These are phyloP conservation scores for Pistacia vera DNA, from an alignment of 345 rosid species.

Conservation along the genomic window DNA sequence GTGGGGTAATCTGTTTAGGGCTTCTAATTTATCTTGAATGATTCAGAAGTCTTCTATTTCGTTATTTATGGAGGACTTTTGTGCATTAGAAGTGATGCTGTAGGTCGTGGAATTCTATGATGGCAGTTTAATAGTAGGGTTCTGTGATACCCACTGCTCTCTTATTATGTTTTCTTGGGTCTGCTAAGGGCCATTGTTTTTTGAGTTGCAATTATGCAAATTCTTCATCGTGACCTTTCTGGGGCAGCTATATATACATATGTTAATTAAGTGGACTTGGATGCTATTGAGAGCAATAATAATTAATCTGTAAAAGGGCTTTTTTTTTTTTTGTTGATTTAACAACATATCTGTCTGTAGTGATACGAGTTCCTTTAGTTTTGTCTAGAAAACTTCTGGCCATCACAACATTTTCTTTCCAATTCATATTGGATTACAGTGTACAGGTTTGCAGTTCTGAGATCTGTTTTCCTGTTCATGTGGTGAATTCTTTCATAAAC, in stretches of 20 bases:
- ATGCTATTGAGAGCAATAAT: background rate
- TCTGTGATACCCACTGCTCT: background rate
- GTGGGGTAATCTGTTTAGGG: too few species aligned
- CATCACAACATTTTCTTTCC: background rate
- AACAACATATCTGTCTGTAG: background rate
- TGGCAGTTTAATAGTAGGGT: background rate
- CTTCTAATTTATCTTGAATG: too few species aligned
- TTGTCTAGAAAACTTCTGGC: background rate
- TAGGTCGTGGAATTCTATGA: background rate
- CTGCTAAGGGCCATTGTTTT: slow-evolving; percentile 2
- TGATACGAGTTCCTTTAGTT: background rate
- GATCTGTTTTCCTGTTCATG: background rate
- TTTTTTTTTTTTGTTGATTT: background rate
- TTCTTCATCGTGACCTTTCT: background rate
- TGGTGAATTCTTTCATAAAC: background rate
- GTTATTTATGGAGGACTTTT: too few species aligned
- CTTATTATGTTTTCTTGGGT: slow-evolving; percentile 1
- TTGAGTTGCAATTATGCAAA: background rate
- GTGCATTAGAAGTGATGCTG: too few species aligned
- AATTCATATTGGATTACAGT: background rate
- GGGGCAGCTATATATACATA: background rate
- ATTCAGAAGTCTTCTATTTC: too few species aligned
- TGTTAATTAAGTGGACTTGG: background rate
- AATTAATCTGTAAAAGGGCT: background rate
- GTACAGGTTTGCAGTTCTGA: background rate